These are phyloP conservation scores for Herpetomonas tarakana DNA, from an alignment of 208 protist species.

Conservation along the genomic window DNA sequence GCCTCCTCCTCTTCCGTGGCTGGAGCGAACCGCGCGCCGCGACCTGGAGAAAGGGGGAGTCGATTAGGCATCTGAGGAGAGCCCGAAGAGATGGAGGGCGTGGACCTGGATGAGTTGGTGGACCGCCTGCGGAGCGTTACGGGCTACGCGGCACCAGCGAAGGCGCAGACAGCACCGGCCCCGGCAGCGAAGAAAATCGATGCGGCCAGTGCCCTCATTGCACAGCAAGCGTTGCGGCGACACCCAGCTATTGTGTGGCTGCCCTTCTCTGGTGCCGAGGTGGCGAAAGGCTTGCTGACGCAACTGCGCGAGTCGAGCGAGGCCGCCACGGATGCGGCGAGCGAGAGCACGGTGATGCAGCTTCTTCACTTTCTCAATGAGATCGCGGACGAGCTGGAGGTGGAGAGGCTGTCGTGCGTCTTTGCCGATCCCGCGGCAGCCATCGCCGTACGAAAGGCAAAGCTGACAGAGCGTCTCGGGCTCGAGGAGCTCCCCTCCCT, in stretches of 20 bases:
- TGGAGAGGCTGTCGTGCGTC: conserved; percentile 60
- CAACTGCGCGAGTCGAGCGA: conserved; percentile 26
- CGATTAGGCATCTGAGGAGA: too few species aligned
- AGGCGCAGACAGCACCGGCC: conserved; percentile 12
- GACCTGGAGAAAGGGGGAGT: too few species aligned
- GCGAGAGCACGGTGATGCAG: not conserved
- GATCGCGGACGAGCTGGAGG: conserved; percentile 50
- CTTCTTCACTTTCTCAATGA: conserved; percentile 57
- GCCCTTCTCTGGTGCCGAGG: conserved; percentile 15
- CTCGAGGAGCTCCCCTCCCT: conserved; percentile 39
- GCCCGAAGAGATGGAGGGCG: conserved; percentile 49
- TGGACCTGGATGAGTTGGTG: conserved; percentile 60
- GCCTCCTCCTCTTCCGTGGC: too few species aligned
- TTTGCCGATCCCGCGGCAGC: conserved; percentile 27
- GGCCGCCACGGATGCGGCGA: not conserved
- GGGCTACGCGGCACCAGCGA: conserved; percentile 30
- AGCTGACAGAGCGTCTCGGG: conserved; percentile 39
- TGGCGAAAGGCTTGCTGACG: conserved; percentile 22
- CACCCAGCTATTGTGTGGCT: conserved; percentile 42
- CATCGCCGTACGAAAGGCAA: conserved; percentile 7
- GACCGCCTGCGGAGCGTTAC: conserved; percentile 64
- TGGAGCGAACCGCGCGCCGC: too few species aligned
- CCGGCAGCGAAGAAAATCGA: conserved; percentile 25
- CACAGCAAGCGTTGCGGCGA: conserved; percentile 65
- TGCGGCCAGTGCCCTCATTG: conserved; percentile 41